A percentile compares a stretch with the other conserved stretches of the same genome.
These are phyloP conservation scores for Populus nigra DNA, from an alignment of 345 rosid genomes.

Conservation along the genomic window DNA sequence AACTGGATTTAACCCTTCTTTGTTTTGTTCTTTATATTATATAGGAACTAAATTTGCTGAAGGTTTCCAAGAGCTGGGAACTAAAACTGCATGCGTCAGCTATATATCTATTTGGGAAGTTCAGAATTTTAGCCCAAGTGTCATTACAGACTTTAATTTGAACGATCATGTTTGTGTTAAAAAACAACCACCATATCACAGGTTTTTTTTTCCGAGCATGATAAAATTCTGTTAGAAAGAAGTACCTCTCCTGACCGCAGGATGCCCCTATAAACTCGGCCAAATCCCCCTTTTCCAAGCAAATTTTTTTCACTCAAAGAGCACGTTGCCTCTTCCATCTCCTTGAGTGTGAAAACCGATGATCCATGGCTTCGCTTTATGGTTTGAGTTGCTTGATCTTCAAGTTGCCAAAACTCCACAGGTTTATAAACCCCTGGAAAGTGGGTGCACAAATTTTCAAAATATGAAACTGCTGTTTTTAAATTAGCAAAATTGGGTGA, in stretches of 20 bases:
- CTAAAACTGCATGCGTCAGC: neutral
- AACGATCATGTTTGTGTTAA: neutral
- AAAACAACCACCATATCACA: neutral
- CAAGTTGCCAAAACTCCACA: slow-evolving; percentile 63
- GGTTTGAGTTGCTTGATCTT: slow-evolving; percentile 48
- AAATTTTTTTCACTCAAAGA: slow-evolving; percentile 67
- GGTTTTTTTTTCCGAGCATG: neutral
- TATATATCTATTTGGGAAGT: neutral
- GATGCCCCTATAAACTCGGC: slow-evolving; percentile 77
- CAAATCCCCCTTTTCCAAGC: slow-evolving; percentile 91
- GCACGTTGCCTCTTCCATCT: slow-evolving; percentile 84
- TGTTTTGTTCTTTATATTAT: neutral
- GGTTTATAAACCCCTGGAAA: slow-evolving; percentile 76
- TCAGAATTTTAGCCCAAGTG: neutral
- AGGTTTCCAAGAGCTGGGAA: neutral
- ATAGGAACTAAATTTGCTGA: neutral
- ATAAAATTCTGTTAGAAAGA: neutral
- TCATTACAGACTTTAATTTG: too few relatives aligned
- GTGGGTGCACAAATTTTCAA: slow-evolving; percentile 6
- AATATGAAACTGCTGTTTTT: neutral
- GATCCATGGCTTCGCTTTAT: slow-evolving; percentile 56
- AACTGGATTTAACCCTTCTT: neutral
- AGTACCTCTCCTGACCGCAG: slow-evolving; percentile 84
- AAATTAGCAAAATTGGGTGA: neutral
- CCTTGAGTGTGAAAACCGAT: slow-evolving; percentile 79